phyloP scores from a whole-genome alignment of 345 rosid species.

The Populus ilicifolia region DNA sequence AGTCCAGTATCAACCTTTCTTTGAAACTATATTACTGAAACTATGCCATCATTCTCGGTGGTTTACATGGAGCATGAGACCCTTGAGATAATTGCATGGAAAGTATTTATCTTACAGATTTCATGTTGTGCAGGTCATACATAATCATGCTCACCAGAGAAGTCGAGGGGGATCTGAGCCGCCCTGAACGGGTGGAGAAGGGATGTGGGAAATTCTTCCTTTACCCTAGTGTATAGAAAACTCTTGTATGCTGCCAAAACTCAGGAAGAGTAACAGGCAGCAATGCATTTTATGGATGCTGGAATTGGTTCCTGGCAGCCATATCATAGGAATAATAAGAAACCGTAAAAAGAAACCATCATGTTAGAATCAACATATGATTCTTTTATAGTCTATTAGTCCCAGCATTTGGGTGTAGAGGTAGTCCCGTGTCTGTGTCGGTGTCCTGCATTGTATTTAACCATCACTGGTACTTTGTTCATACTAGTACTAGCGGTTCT shows the following conservation, averaged over 20 bases:
- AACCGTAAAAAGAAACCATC: slow-evolving; percentile 26
- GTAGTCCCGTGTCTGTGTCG: slow-evolving; percentile 35
- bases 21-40: neutral
- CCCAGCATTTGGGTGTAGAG: slow-evolving; percentile 59
- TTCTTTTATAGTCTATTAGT: slow-evolving; percentile 45
- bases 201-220: slow-evolving; percentile 49
- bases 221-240: slow-evolving; percentile 29
- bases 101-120: neutral
- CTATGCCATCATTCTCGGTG: neutral
- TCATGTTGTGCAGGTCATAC: slow-evolving; percentile 56
- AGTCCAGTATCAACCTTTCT: neutral
- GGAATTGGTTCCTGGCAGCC: slow-evolving; percentile 43
- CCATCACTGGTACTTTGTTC: slow-evolving; percentile 32
- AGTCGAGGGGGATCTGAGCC: slow-evolving; percentile 48
- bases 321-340: slow-evolving; percentile 33
- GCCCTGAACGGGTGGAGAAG: slow-evolving; percentile 45
- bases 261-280: slow-evolving; percentile 36
- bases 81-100: neutral
- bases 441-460: slow-evolving; percentile 34
- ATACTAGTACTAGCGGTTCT: slow-evolving; percentile 28
- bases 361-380: slow-evolving; percentile 72
- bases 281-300: slow-evolving; percentile 41
- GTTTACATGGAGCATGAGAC: neutral
- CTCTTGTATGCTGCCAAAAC: slow-evolving; percentile 30
- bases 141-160: slow-evolving; percentile 65